Percentiles rank a stretch among this genome's conserved stretches.
phyloP scores from a whole-genome alignment of 2,329 filamentous ascomycete genomes.

The Fonsecaea pugnacius region DNA sequence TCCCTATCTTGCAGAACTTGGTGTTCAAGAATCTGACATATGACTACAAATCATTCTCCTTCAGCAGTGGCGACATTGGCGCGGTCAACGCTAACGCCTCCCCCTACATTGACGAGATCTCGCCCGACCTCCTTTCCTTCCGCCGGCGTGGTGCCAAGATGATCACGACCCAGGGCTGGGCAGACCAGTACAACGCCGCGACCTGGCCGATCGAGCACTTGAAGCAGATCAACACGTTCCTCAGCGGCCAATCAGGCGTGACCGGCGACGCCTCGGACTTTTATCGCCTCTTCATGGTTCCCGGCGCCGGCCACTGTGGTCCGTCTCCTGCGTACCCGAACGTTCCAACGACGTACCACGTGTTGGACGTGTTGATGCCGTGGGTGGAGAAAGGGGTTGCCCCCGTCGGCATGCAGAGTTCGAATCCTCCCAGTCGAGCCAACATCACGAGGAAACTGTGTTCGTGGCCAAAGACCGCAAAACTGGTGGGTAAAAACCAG shows the following conservation, averaged over 20 bases:
- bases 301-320: not conserved
- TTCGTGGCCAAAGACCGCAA: not conserved
- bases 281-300: not conserved
- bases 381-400: not conserved
- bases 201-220: not conserved
- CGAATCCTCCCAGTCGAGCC: not conserved
- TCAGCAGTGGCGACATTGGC: not conserved
- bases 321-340: not conserved
- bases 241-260: not conserved
- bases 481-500: not conserved
- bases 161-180: not conserved
- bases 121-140: not conserved
- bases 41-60: not conserved
- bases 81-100: not conserved
- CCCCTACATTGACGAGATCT: not conserved
- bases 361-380: not conserved
- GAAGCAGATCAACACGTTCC: not conserved
- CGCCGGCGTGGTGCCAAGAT: not conserved
- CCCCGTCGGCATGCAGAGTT: not conserved
- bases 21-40: not conserved
- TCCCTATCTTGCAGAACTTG: conserved; percentile 3
- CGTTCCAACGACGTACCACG: not conserved
- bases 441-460: not conserved
- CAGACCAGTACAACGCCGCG: not conserved
- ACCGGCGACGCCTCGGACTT: not conserved